phyloP scores from a whole-genome alignment of 768 basidiomycete genomes.

The Hypholoma fasciculare region DNA sequence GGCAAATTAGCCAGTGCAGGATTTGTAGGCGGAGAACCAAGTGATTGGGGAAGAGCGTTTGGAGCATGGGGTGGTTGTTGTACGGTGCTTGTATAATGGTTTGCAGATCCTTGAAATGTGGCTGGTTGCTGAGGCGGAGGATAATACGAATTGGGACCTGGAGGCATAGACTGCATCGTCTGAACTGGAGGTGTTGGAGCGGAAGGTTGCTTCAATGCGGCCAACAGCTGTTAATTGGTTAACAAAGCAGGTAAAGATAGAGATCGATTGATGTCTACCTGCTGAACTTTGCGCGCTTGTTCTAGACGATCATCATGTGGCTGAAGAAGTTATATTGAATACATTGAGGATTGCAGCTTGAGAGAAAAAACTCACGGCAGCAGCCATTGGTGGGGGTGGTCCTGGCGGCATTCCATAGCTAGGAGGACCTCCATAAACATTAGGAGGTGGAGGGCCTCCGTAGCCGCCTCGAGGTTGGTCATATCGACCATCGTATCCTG shows the following conservation, averaged over 20 bases:
- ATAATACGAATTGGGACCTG: slow-evolving; percentile 40
- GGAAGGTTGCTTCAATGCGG: slow-evolving; percentile 76
- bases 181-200: slow-evolving; percentile 32
- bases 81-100: slow-evolving; percentile 16
- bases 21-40: slow-evolving; percentile 33
- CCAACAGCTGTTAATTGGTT: slow-evolving; percentile 48
- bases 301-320: slow-evolving; percentile 78
- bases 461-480: slow-evolving; percentile 40
- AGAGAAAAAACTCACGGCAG: slow-evolving; percentile 17
- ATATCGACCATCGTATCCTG: slow-evolving; percentile 46
- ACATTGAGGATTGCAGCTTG: neutral
- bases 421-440: slow-evolving; percentile 25
- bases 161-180: slow-evolving; percentile 31
- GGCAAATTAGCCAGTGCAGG: slow-evolving; percentile 49
- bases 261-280: slow-evolving; percentile 35
- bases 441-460: slow-evolving; percentile 24
- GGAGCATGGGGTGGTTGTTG: slow-evolving; percentile 28
- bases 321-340: slow-evolving; percentile 24
- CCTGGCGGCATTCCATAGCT: slow-evolving; percentile 31
- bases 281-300: slow-evolving; percentile 85
- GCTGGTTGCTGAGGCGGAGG: slow-evolving; percentile 35
- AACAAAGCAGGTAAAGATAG: neutral
- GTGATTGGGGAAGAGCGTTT: neutral
- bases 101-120: slow-evolving; percentile 31
- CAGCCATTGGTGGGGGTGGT: slow-evolving; percentile 24